Percentiles rank a stretch among this genome's conserved stretches.
These are phyloP conservation scores for Berkeleyomyces rouxiae DNA, from an alignment of 2,329 filamentous ascomycete species.

Conservation along the genomic window DNA sequence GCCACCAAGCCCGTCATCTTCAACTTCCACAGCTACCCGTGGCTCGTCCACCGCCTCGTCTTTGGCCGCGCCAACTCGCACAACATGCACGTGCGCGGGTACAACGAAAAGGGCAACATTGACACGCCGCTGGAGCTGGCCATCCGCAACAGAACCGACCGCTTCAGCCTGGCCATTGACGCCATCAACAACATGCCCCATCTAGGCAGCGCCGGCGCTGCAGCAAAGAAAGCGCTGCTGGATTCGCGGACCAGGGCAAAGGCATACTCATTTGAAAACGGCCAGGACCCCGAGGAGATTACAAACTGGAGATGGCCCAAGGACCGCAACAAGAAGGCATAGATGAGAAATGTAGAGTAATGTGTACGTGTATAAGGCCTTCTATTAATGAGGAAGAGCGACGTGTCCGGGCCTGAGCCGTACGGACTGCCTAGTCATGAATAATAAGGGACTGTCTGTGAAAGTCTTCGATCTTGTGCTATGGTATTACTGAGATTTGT, in stretches of 20 bases:
- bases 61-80: constrained; percentile 55
- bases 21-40: constrained; percentile 75
- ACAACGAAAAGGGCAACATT: constrained; percentile 72
- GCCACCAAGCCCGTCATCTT: constrained; percentile 57
- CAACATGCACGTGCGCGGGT: constrained; percentile 59
- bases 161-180: constrained; percentile 60
- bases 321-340: constrained; percentile 22
- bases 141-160: constrained; percentile 60
- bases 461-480: too few relatives aligned
- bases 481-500: too few relatives aligned
- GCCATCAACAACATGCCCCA: constrained; percentile 52
- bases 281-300: constrained; percentile 50
- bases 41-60: constrained; percentile 59
- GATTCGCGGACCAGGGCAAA: constrained; percentile 47
- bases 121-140: constrained; percentile 66
- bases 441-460: too few relatives aligned
- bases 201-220: constrained; percentile 45
- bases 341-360: neutral
- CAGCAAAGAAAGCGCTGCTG: constrained; percentile 45
- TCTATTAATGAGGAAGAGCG: too few relatives aligned
- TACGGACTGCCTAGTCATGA: too few relatives aligned
- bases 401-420: too few relatives aligned
- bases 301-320: constrained; percentile 49
- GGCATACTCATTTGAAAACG: constrained; percentile 50
- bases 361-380: neutral